Conservation (phyloP, 345 rosid genomes). For the Populus davidiana region DNA sequence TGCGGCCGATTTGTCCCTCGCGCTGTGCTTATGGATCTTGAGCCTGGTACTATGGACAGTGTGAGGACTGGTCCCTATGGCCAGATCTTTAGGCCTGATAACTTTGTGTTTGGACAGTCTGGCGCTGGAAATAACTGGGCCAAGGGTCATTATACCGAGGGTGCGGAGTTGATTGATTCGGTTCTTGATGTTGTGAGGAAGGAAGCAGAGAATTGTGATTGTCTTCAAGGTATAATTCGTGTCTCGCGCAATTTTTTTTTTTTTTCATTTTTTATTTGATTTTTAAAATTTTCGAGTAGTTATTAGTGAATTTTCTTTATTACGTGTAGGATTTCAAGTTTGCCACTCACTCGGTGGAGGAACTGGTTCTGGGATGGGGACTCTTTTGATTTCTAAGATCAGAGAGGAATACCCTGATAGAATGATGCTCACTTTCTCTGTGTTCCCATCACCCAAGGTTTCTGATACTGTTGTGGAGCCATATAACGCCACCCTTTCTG, state of each 20-base stretch:
- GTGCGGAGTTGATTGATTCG: conserved; percentile 27
- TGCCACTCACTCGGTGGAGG: conserved; percentile 32
- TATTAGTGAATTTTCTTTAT: neutral
- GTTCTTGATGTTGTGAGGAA: conserved; percentile 30
- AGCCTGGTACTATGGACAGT: conserved; percentile 34
- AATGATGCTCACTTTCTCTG: conserved; percentile 32
- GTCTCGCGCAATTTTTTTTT: no score
- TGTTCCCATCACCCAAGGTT: conserved; percentile 30
- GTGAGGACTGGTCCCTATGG: conserved; percentile 30
- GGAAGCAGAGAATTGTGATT: conserved; percentile 29
- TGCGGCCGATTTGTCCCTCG: conserved; percentile 29
- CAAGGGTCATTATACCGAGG: conserved; percentile 28
- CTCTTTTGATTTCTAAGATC: conserved; percentile 27
- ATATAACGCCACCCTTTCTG: conserved; percentile 27
- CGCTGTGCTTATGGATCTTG: conserved; percentile 30
- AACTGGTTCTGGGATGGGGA: conserved; percentile 32
- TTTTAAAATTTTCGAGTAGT: neutral
- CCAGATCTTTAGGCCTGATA: conserved; percentile 29
- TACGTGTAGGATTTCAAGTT: conserved; percentile 21
- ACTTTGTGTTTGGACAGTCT: conserved; percentile 30
- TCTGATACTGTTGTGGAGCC: conserved; percentile 31
- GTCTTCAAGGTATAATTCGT: conserved; percentile 21
- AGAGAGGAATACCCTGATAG: conserved; percentile 33
- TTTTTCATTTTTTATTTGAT: neutral
- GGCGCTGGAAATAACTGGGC: conserved; percentile 34